Base-by-base conservation (phyloP, 306 rosid species). In the Vicia sativa region DNA sequence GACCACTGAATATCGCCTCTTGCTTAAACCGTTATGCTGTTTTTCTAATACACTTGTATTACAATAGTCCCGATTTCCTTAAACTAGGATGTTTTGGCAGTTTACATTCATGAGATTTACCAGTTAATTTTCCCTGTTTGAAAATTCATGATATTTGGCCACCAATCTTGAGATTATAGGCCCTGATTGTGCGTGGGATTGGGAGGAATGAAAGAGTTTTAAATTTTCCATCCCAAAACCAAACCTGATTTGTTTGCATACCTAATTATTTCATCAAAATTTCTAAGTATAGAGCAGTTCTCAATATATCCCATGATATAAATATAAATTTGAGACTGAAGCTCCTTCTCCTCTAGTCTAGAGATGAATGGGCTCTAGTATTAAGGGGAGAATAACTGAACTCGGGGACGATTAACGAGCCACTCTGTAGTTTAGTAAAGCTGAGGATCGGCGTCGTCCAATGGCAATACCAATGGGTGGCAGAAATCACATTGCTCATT, bases 21-120 rank as follows among this genome's bases (percentile, higher is more conserved):
- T 12, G 59, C 69, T 26, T 55, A 39, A 15, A 67, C 71, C 68
- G 55, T 29, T 15, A 48, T 72, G 31, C 65, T 60, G 16, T 26
- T 58, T 53, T 73, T 67, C 28, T 9, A 49, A 58, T 71, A 70
- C 78, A 13, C 42, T 59, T 45, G 55, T 61, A 65, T 42, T 15
- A 12, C 21, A 25, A 7, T 41, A 35, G 44, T 58, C n/a, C 54
- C 57, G 3, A 31, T 43, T 31, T 65, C 41, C 11, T 19, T 15
- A 26, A 58, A 11, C 9, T 57, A 41, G 58, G 58, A 60, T 70
- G 34, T 46, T 31, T 31, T 12, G 52, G 45, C 29, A 13, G 64
- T 21, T 16, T 13, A 71, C 71, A 19, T 61, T 62, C 46, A 28
- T 64, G 56, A 14, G 25, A 67, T 66, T 15, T 46, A 9, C 35